phyloP scores from a whole-genome alignment of 129 eudicot genomes.

The Flaveria linearis region DNA sequence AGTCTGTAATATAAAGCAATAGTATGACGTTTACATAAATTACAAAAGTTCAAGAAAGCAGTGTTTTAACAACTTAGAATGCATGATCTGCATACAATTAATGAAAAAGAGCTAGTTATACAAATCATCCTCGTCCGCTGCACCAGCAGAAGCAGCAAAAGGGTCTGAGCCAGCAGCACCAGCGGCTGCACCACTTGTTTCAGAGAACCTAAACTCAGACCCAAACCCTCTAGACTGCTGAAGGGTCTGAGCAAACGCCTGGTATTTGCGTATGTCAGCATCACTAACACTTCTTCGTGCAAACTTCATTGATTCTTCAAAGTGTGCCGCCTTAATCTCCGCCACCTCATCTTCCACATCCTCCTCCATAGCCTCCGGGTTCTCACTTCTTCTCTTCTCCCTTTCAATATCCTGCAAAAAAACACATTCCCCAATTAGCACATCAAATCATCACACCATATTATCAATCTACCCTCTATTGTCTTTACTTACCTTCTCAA shows the following conservation, averaged over 20 bases:
- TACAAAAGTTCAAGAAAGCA: neutral
- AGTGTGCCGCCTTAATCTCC: conserved; percentile 70
- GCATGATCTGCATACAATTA: neutral
- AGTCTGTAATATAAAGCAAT: neutral
- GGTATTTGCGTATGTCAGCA: conserved; percentile 88
- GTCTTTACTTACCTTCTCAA: conserved; percentile 50
- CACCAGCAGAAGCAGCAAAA: conserved; percentile 74
- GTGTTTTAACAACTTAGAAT: neutral
- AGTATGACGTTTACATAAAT: conserved; percentile 17
- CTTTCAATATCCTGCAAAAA: conserved; percentile 61
- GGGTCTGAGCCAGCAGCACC: conserved; percentile 53
- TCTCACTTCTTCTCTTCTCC: conserved; percentile 62
- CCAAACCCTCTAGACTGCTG: conserved; percentile 84
- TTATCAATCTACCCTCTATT: neutral
- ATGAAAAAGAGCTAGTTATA: conserved; percentile 47
- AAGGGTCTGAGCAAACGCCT: conserved; percentile 74
- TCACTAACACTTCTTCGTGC: conserved; percentile 98
- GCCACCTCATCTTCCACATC: conserved; percentile 71
- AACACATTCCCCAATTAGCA: conserved; percentile 5
- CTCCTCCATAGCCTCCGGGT: conserved; percentile 85
- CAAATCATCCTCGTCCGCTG: conserved; percentile 86
- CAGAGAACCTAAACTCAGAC: conserved; percentile 61
- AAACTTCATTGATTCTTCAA: conserved; percentile 93
- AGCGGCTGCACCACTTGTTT: conserved; percentile 38
- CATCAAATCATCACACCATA: neutral